Conservation (phyloP, 2,329 filamentous ascomycete species). For the Leptographium flavum region DNA sequence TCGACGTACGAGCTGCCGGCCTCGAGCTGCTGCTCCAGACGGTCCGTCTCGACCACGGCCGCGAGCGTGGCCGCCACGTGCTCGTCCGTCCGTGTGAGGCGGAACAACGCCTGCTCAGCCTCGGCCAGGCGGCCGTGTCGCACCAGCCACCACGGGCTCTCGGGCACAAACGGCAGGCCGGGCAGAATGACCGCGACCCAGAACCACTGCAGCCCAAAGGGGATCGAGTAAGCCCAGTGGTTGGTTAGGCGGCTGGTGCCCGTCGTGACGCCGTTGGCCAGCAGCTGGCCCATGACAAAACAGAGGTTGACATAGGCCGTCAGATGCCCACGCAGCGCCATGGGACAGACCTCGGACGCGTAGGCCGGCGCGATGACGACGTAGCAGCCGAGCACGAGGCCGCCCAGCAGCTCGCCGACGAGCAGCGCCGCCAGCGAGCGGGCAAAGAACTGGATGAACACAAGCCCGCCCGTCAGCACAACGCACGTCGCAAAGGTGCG, state of each 20-base stretch:
- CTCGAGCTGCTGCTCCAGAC: conserved; percentile 37
- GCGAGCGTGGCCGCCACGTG: conserved; percentile 33
- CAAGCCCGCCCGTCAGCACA: conserved; percentile 28
- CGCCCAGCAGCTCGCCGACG: conserved; percentile 46
- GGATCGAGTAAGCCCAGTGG: conserved; percentile 36
- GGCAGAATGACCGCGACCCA: conserved; percentile 31
- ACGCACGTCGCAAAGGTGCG: conserved; percentile 30
- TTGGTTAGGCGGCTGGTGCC: conserved; percentile 24
- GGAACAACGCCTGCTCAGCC: conserved; percentile 23
- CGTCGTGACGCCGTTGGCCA: conserved; percentile 33
- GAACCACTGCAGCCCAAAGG: conserved; percentile 35
- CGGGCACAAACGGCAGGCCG: conserved; percentile 31
- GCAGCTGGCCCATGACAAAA: conserved; percentile 47
- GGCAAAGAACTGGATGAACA: conserved; percentile 51
- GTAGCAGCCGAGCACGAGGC: conserved; percentile 46
- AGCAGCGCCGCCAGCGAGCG: conserved; percentile 38
- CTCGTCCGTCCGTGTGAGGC: conserved; percentile 24
- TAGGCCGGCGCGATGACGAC: conserved; percentile 45
- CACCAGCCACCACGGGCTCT: conserved; percentile 36
- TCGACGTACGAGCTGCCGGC: conserved; percentile 35
- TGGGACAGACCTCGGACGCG: conserved; percentile 45
- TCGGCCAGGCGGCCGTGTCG: conserved; percentile 26
- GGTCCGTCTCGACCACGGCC: conserved; percentile 44
- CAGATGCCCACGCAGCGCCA: conserved; percentile 40
- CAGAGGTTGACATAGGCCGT: conserved; percentile 48